A percentile compares a stretch with the other conserved stretches of the same genome.
phyloP scores from a whole-genome alignment of 2,329 filamentous ascomycete genomes.

The Pseudocercospora musae region DNA sequence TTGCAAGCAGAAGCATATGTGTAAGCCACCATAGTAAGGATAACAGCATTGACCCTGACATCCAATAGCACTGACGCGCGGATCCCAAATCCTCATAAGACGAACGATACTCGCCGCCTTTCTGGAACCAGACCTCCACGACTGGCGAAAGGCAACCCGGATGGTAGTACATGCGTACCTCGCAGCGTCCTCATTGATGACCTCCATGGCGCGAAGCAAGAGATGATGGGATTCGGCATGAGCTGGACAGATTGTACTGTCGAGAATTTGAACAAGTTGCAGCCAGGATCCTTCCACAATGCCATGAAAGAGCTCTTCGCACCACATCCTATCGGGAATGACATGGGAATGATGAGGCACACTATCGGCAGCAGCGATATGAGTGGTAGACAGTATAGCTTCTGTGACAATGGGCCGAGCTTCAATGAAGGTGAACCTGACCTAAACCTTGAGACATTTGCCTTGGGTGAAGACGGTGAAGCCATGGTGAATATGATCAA shows the following conservation, averaged over 20 bases:
- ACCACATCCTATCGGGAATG: conserved; percentile 30
- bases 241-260: conserved; percentile 42
- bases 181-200: conserved; percentile 20
- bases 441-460: conserved; percentile 33
- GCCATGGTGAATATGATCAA: conserved; percentile 40
- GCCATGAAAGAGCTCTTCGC: conserved; percentile 38
- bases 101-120: conserved; percentile 26
- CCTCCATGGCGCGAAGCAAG: conserved; percentile 20
- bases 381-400: conserved; percentile 36
- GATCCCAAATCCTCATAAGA: conserved; percentile 12
- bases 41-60: neutral
- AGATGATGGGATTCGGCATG: conserved; percentile 39
- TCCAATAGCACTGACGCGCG: conserved; percentile 23
- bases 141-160: conserved; percentile 14
- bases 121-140: conserved; percentile 12
- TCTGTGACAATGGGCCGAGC: conserved; percentile 36
- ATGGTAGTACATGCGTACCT: conserved; percentile 2
- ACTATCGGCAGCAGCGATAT: conserved; percentile 41
- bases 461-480: conserved; percentile 35
- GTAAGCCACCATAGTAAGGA: neutral
- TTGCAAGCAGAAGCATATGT: conserved; percentile 20
- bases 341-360: conserved; percentile 41
- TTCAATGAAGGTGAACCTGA: conserved; percentile 36
- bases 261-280: conserved; percentile 35
- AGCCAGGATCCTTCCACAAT: conserved; percentile 29